A percentile compares a stretch with the other conserved stretches of the same genome.
Conservation (phyloP, 2,329 filamentous ascomycete genomes). For the Monosporascus sp. region DNA sequence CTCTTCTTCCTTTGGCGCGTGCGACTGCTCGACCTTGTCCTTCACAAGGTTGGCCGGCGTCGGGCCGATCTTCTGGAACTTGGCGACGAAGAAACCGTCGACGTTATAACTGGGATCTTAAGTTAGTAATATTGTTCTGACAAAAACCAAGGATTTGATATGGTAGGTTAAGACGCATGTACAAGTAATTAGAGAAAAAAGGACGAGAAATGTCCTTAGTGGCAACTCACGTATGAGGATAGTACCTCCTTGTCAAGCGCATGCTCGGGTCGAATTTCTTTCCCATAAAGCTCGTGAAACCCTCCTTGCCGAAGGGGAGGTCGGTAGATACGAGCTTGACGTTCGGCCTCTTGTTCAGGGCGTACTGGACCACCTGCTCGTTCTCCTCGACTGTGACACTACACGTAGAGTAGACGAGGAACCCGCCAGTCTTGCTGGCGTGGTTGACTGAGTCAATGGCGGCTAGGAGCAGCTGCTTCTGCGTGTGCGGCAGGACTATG, state of each 20-base stretch:
- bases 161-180: too few species aligned
- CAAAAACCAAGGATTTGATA: too few species aligned
- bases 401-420: conserved; percentile 95
- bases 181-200: too few species aligned
- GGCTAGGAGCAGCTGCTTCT: conserved; percentile 88
- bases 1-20: conserved; percentile 33
- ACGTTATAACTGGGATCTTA: conserved; percentile 64
- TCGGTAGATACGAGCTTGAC: conserved; percentile 90
- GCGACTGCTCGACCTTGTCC: conserved; percentile 19
- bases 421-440: conserved; percentile 84
- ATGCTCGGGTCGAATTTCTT: conserved; percentile 87
- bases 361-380: conserved; percentile 91
- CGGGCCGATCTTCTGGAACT: conserved; percentile 88
- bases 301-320: conserved; percentile 83
- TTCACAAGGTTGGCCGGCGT: conserved; percentile 57
- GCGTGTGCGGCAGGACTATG: conserved; percentile 83
- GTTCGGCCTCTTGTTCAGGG: conserved; percentile 84
- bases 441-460: conserved; percentile 96
- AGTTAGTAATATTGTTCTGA: background rate
- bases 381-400: conserved; percentile 90
- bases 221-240: conserved; percentile 60
- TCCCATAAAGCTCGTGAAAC: conserved; percentile 84
- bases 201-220: too few species aligned
- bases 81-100: conserved; percentile 97
- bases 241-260: conserved; percentile 78